Percentiles rank a stretch among this genome's conserved stretches.
These are phyloP conservation scores for Taphrina communis DNA, from an alignment of 1,139 yeast species.

Conservation along the genomic window DNA sequence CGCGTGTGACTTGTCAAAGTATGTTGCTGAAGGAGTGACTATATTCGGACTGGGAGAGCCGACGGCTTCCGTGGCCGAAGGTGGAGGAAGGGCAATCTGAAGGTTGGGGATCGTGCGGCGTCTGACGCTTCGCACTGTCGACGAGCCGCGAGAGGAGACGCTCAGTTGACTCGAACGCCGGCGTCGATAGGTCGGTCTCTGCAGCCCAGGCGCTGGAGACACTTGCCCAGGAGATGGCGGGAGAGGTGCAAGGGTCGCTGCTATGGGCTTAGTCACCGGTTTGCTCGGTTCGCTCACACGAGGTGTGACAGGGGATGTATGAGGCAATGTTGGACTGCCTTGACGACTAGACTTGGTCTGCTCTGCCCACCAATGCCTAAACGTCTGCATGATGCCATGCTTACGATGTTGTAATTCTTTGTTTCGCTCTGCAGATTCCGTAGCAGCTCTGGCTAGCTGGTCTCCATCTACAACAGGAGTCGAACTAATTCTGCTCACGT, in stretches of 20 bases:
- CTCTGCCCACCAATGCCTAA: constrained; percentile 34
- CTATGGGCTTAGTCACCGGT: neutral
- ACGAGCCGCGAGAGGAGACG: constrained; percentile 6
- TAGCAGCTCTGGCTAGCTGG: neutral
- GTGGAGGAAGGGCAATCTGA: neutral
- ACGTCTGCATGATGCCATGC: constrained; percentile 25
- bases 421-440: constrained; percentile 18
- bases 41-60: constrained; percentile 19
- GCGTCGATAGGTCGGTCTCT: constrained; percentile 12
- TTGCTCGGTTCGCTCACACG: neutral
- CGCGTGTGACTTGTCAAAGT: constrained; percentile 13
- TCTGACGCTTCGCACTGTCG: constrained; percentile 2
- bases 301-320: constrained; percentile 3
- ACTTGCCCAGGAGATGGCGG: neutral
- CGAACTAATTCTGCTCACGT: neutral
- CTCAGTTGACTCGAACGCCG: constrained; percentile 29
- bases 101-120: constrained; percentile 13
- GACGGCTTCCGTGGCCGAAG: constrained; percentile 5
- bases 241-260: neutral
- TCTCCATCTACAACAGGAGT: neutral
- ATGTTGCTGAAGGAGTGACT: constrained; percentile 1
- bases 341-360: constrained; percentile 18
- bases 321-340: neutral
- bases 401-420: constrained; percentile 25
- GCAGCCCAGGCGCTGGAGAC: constrained; percentile 1